Conservation (phyloP, 352 stramenopile species). For the Pilasporangium apinafurcum region DNA sequence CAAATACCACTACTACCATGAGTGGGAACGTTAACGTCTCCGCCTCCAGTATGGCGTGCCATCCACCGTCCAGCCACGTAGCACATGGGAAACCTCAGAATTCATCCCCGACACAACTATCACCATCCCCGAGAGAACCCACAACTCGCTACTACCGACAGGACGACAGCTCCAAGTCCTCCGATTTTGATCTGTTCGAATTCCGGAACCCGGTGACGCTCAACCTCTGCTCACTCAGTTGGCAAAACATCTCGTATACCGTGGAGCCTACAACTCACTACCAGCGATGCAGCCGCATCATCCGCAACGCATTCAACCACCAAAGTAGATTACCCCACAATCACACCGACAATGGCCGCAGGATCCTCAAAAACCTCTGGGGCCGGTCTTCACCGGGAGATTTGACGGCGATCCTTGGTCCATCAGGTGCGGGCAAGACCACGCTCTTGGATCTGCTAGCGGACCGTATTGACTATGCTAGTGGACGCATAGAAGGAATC, state of each 20-base stretch:
- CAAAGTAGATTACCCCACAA: slow-evolving; percentile 2
- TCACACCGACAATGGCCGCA: neutral
- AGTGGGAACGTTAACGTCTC: too few relatives aligned
- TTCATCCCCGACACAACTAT: too few relatives aligned
- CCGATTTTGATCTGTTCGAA: slow-evolving; percentile 10
- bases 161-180: slow-evolving; percentile 2
- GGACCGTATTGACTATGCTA: slow-evolving; percentile 21
- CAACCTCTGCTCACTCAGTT: slow-evolving; percentile 21
- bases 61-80: too few relatives aligned
- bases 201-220: slow-evolving; percentile 8
- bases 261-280: slow-evolving; percentile 10
- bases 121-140: too few relatives aligned
- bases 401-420: slow-evolving; percentile 33
- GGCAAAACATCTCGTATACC: slow-evolving; percentile 14
- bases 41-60: too few relatives aligned
- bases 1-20: too few relatives aligned
- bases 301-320: too few relatives aligned
- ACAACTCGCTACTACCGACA: too few relatives aligned
- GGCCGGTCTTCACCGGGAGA: slow-evolving; percentile 24
- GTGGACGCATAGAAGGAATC: slow-evolving; percentile 32
- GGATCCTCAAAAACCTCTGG: slow-evolving; percentile 27
- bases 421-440: slow-evolving; percentile 28
- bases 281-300: neutral
- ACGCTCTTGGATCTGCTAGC: slow-evolving; percentile 43
- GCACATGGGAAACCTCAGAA: too few relatives aligned